phyloP scores from a whole-genome alignment of 163 green algal genomes.

The Volvox carteri region DNA sequence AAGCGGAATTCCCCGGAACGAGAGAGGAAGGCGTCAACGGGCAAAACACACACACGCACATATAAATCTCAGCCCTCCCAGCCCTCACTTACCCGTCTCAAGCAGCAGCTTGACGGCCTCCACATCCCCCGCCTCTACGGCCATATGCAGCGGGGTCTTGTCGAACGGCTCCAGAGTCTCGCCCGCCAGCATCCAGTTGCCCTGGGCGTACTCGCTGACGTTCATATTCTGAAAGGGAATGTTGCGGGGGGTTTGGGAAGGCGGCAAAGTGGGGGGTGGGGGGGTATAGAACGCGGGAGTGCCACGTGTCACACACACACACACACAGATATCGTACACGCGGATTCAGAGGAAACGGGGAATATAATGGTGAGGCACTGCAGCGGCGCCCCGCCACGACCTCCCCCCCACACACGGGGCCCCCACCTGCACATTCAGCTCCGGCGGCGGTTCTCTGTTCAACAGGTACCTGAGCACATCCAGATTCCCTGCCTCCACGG shows the following conservation, averaged over 20 bases:
- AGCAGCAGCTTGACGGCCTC: slow-evolving; percentile 61
- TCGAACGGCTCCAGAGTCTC: slow-evolving; percentile 69
- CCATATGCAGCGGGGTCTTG: slow-evolving; percentile 72
- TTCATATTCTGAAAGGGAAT: slow-evolving; percentile 46
- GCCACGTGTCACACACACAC: neutral
- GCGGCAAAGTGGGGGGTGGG: neutral
- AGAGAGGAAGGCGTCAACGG: neutral
- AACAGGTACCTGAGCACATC: slow-evolving; percentile 62
- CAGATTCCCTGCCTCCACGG: slow-evolving; percentile 49
- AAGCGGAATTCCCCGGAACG: too few relatives aligned
- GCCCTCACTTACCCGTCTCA: slow-evolving; percentile 52
- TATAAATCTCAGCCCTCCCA: neutral
- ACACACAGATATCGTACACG: too few relatives aligned
- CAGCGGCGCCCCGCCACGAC: too few relatives aligned
- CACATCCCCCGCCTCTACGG: slow-evolving; percentile 62
- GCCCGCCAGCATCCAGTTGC: slow-evolving; percentile 66
- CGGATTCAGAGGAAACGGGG: too few relatives aligned
- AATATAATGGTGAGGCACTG: too few relatives aligned
- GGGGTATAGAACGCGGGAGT: neutral
- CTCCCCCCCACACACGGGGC: too few relatives aligned
- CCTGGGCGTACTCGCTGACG: slow-evolving; percentile 60
- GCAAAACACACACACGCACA: neutral
- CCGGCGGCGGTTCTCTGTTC: slow-evolving; percentile 8
- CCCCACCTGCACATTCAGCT: slow-evolving; percentile 61
- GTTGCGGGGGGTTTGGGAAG: neutral